These are phyloP conservation scores for Xylariales sp. DNA, from an alignment of 2,329 filamentous ascomycete species.

Conservation along the genomic window DNA sequence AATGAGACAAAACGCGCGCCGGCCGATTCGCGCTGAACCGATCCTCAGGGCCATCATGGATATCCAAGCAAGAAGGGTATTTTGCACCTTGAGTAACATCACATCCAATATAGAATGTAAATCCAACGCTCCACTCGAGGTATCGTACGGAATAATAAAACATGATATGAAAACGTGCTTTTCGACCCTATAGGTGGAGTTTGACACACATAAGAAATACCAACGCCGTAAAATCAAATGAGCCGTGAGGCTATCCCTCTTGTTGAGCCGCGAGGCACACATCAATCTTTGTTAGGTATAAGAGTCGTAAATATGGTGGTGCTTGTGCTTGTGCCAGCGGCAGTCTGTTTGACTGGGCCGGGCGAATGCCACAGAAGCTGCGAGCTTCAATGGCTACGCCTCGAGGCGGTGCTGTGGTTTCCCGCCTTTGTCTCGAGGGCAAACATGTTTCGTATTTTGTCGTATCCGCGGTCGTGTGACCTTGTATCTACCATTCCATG, in stretches of 20 bases:
- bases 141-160: too few species aligned
- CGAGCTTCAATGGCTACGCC: constrained; percentile 8
- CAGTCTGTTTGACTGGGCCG: background rate
- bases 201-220: too few species aligned
- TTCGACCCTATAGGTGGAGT: too few species aligned
- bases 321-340: background rate
- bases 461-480: constrained; percentile 23
- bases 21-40: too few species aligned
- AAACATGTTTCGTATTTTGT: constrained; percentile 9
- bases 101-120: too few species aligned
- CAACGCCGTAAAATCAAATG: constrained; percentile 19
- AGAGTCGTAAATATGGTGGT: constrained; percentile 13
- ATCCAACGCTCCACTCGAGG: too few species aligned
- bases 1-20: too few species aligned
- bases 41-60: too few species aligned
- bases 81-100: too few species aligned
- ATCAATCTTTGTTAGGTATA: constrained; percentile 23
- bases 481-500: constrained; percentile 17
- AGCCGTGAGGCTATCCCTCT: constrained; percentile 28
- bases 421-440: constrained; percentile 13
- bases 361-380: constrained; percentile 7
- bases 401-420: constrained; percentile 21
- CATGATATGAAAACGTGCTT: too few species aligned
- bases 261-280: constrained; percentile 26
- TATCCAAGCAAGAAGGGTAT: too few species aligned